phyloP scores from a whole-genome alignment of 176 grass and related monocot species.

The Musa beccarii region DNA sequence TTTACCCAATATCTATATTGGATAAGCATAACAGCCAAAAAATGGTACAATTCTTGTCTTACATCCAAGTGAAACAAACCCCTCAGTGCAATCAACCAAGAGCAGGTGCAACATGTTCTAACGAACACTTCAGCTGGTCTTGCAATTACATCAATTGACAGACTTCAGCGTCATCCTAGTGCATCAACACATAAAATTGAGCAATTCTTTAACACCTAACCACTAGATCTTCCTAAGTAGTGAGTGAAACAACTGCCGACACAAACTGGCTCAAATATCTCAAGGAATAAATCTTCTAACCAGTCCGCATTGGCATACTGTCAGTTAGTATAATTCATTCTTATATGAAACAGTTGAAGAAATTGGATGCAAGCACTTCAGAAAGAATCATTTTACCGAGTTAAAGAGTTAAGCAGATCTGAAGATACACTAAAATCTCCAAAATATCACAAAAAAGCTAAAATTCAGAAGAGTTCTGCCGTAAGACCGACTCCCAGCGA shows the following conservation, averaged over 20 bases:
- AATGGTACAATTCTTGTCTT: background rate
- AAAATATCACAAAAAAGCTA: background rate
- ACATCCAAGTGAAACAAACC: too few relatives aligned
- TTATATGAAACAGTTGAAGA: too few relatives aligned
- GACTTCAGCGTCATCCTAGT: too few relatives aligned
- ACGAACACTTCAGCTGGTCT: background rate
- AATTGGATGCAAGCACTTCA: background rate
- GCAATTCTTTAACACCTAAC: too few relatives aligned
- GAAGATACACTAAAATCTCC: background rate
- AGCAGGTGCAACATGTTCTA: background rate
- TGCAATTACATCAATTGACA: background rate
- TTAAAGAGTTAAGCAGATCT: background rate
- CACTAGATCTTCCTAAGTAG: too few relatives aligned
- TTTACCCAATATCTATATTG: background rate
- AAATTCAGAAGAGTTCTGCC: background rate
- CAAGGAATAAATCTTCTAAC: too few relatives aligned
- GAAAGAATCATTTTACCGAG: background rate
- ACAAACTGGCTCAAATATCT: too few relatives aligned
- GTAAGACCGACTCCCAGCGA: too few relatives aligned
- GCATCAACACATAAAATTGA: background rate
- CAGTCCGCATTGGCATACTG: background rate
- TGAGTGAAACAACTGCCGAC: too few relatives aligned
- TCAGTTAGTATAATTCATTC: too few relatives aligned
- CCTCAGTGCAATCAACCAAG: too few relatives aligned
- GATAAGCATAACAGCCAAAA: background rate